Evolutionary conservation across 352 stramenopile species (phyloP), one percentile per base, ranked within the genome.

Genomic region (Globisporangium spinosum): DNA sequence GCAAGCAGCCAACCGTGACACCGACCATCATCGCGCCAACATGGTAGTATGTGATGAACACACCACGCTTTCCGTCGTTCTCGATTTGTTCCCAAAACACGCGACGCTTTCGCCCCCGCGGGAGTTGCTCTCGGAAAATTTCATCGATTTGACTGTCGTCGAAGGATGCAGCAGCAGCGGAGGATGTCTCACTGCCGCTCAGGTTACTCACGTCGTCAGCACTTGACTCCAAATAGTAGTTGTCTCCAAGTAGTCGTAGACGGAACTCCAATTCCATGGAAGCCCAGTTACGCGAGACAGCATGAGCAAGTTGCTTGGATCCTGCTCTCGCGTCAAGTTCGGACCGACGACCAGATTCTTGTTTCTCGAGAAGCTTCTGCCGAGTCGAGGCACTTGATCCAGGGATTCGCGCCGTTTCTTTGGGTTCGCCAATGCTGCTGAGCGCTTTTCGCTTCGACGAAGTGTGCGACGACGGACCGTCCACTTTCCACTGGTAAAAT

Each of bases 1-100:
- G 60, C 5, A 88, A 68, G 54, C 71, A 84, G 2, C 70, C 80
- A 2, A 85, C 68, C 29, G 81, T 70, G 38, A 73, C 71, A 25
- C 79, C 65, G 10, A 89, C 55, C 34, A 78, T 69, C 83, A 91
- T 89, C 6, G 80, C 81, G 13, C 79, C 81, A 27, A 87, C 78
- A 62, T 91, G 83, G 47, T 87, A 89, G 58, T 91, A 92, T 22
- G 87, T 89, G 69, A 94, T 91, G 64, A 94, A 91, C 49, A 94
- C 82, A 29, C 87, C 87, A 60, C 69, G 73, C 62, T 93, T 89
- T 40, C 87, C 84, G 34, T 89, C 80, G 56, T 87, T 90, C 35
- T 83, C 82, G 57, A 94, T 91, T 13, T 80, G 74, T 43, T 91
- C 78, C 85, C 85, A 93, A 45, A 89, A 86, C 7, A 88, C 73